A percentile compares a stretch with the other conserved stretches of the same genome.
Evolutionary conservation across 306 rosid species (phyloP).

Genomic region (Benincasa hispida): DNA sequence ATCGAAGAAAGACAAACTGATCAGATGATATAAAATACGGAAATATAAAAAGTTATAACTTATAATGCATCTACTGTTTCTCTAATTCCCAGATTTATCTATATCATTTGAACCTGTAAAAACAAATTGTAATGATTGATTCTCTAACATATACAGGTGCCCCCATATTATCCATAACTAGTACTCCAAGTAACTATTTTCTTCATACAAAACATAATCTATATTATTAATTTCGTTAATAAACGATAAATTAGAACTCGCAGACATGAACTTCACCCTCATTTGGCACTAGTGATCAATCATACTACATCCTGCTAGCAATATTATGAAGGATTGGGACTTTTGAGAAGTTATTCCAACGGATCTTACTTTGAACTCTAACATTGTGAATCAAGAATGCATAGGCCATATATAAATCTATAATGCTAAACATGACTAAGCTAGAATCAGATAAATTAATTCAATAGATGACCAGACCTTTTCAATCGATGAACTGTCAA

Average conservation of each 20-base stretch:
- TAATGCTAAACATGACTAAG: neutral
- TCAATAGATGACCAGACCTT: slow-evolving; percentile 40
- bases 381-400: neutral
- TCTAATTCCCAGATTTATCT: neutral
- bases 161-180: neutral
- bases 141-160: neutral
- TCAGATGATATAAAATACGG: neutral
- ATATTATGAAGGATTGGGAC: neutral
- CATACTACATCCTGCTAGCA: neutral
- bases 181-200: neutral
- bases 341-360: neutral
- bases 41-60: neutral
- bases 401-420: neutral
- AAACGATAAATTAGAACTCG: neutral
- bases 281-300: neutral
- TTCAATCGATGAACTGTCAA: slow-evolving; percentile 92
- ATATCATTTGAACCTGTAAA: neutral
- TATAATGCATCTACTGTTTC: neutral
- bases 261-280: neutral
- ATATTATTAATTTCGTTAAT: neutral
- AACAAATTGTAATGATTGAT: neutral
- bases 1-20: neutral
- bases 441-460: neutral
- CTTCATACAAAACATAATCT: neutral
- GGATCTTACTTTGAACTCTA: neutral